A percentile compares a stretch with the other conserved stretches of the same genome.
Evolutionary conservation across 2,329 filamentous ascomycete genomes (phyloP).

Genomic region (Beauveria sp.): DNA sequence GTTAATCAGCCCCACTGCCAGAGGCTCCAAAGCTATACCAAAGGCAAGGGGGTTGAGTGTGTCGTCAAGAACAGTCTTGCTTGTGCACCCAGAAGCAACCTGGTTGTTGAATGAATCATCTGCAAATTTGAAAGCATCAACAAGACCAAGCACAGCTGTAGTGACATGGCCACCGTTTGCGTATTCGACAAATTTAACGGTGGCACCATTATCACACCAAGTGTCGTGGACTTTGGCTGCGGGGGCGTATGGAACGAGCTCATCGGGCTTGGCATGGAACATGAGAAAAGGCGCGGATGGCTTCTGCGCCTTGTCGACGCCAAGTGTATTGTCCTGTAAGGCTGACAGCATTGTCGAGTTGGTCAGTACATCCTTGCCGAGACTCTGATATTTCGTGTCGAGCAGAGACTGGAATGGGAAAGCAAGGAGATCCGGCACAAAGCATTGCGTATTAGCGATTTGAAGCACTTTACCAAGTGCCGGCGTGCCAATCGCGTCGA

Average conservation of each 20-base stretch:
- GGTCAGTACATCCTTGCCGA: background rate
- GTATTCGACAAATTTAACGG: background rate
- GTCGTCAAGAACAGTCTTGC: background rate
- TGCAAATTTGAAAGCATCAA: background rate
- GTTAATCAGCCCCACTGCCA: background rate
- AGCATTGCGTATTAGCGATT: background rate
- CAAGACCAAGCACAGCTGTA: conserved; percentile 4
- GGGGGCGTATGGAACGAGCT: conserved; percentile 5
- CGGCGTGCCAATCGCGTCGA: background rate
- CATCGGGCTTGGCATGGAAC: conserved; percentile 7
- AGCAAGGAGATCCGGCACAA: background rate
- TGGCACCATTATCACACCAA: conserved; percentile 7
- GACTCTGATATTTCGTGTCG: background rate
- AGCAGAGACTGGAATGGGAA: conserved; percentile 6
- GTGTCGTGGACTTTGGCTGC: background rate
- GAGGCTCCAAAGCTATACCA: conserved; percentile 8
- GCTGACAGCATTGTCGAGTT: background rate
- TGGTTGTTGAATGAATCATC: background rate
- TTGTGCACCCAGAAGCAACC: conserved; percentile 1
- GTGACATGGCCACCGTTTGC: conserved; percentile 3
- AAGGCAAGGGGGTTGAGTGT: conserved; percentile 4
- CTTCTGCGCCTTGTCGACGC: background rate
- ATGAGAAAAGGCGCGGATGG: conserved; percentile 3
- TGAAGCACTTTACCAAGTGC: background rate
- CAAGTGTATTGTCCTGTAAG: conserved; percentile 1